These are phyloP conservation scores for Cladosporium sp. DNA, from an alignment of 2,329 filamentous ascomycete genomes.

Conservation along the genomic window DNA sequence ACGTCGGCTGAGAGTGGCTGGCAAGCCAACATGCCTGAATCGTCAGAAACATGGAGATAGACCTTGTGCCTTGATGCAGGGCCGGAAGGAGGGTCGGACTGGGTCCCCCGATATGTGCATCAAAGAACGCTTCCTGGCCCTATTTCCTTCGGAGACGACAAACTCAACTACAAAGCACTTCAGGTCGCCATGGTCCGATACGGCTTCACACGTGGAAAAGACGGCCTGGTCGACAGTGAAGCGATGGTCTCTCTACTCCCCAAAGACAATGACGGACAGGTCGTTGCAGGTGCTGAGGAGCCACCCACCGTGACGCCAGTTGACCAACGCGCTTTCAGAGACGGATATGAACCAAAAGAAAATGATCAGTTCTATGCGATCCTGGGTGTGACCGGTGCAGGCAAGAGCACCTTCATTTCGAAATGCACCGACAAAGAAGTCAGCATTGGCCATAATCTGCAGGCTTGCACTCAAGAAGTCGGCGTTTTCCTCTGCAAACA, in stretches of 20 bases:
- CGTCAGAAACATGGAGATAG: not conserved
- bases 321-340: constrained; percentile 7
- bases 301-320: not conserved
- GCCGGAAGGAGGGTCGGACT: not conserved
- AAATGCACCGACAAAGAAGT: constrained; percentile 15
- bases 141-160: too few species aligned
- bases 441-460: constrained; percentile 28
- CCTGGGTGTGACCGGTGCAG: constrained; percentile 39
- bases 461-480: constrained; percentile 19
- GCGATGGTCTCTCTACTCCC: not conserved
- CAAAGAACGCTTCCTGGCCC: not conserved
- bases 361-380: constrained; percentile 30
- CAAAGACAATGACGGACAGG: too few species aligned
- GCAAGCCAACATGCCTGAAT: not conserved
- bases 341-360: constrained; percentile 3
- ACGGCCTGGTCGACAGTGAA: not conserved
- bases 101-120: not conserved
- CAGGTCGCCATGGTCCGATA: not conserved
- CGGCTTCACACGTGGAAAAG: constrained; percentile 1
- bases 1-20: not conserved
- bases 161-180: too few species aligned
- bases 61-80: not conserved
- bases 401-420: constrained; percentile 37
- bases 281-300: too few species aligned
- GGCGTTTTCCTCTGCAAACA: not conserved